Base-by-base conservation (phyloP, 139 green algal species). In the Picochlorum sp. region DNA sequence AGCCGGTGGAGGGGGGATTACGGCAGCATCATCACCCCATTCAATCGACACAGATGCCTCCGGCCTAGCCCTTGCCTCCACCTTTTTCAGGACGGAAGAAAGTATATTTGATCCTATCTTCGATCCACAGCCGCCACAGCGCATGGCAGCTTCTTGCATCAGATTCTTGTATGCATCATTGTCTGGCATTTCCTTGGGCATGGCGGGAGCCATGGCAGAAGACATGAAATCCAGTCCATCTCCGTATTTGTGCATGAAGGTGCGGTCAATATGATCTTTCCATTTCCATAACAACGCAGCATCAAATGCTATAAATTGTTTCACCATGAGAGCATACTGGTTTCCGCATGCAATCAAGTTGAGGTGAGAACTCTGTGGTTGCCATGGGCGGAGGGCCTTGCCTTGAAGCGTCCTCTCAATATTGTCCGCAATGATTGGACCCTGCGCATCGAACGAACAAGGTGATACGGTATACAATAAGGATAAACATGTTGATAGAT, bases 221-320 rank as follows among this genome's bases (percentile, higher is more conserved):
- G 57, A 20, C 14, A 41, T 18, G 26, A 79, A 76, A 37, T 73
- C 67, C 21, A 92, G 72, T 15, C 78, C 73, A 2, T 28, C 44
- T 4, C 73, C 61, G 56, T 90, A 96, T 63, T 85, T 92, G 51
- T 56, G 55, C 89, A 96, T 95, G 70, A 91, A 98, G 4, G 70
- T 66, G 1, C 82, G 67, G 75, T 98, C 92, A 50, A 98, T 97
- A 18, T 67, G 67, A 65, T 98, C 89, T 76, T 98, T 98, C 66
- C 82, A 68, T 3, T 4, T 55, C 92, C 92, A 98, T 45, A 96
- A 73, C 73, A 76, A 91, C 6, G 31, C 66, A 28, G 74, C 88
- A 71, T 88, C 66, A n/a, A 57, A 24, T 61, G 60, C 63, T 4
- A 76, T 4, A 31, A 57, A 69, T 60, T 76, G 78, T 66, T 86